Evolutionary conservation across 2,329 filamentous ascomycete species (phyloP).

Genomic region (Emergomyces africanus): DNA sequence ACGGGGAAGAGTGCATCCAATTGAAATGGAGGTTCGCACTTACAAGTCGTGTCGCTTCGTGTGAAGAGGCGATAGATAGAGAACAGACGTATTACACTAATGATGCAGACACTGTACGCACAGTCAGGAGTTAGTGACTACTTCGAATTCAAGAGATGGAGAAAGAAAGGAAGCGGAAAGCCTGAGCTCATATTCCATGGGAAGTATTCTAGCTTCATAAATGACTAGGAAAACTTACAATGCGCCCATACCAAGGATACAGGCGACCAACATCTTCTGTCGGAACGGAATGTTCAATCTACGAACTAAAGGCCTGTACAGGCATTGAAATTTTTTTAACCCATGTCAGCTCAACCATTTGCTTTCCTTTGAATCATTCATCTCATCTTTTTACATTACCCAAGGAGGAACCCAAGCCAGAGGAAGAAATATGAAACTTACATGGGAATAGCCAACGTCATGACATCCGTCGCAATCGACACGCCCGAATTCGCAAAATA

Average conservation of each 20-base stretch:
- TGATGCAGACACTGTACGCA: constrained; percentile 16
- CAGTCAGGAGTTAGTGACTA: neutral
- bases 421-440: constrained; percentile 3
- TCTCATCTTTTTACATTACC: constrained; percentile 1
- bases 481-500: constrained; percentile 20
- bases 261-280: constrained; percentile 19
- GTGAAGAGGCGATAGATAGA: constrained; percentile 12
- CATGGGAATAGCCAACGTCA: constrained; percentile 19
- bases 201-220: neutral
- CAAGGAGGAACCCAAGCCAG: neutral
- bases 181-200: too few relatives aligned
- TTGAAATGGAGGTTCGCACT: neutral
- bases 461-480: constrained; percentile 19
- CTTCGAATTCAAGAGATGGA: neutral
- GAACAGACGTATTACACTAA: constrained; percentile 19
- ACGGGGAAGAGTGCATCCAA: neutral
- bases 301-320: constrained; percentile 11
- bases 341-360: neutral
- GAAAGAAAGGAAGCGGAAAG: too few relatives aligned
- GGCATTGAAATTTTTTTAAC: neutral
- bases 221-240: constrained; percentile 12
- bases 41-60: neutral
- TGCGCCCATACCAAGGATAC: constrained; percentile 18
- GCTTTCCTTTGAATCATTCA: neutral
- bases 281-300: constrained; percentile 19